Conservation (phyloP, 768 basidiomycete species). For the Tylopilus rubrobrunneus region DNA sequence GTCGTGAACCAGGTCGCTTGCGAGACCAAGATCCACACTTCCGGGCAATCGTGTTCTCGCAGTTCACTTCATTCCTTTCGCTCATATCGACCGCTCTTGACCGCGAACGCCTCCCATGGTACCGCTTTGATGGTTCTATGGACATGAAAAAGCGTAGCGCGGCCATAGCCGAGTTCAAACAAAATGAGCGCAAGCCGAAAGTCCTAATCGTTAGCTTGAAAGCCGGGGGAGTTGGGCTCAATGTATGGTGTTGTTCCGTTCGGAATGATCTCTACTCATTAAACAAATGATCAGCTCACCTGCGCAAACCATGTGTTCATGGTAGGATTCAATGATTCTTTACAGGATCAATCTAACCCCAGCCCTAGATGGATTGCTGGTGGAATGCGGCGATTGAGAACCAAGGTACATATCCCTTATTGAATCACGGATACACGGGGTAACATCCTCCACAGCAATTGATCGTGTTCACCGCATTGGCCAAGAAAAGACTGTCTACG, state of each 20-base stretch:
- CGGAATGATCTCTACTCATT: neutral
- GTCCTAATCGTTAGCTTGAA: constrained; percentile 77
- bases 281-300: constrained; percentile 48
- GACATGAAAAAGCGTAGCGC: constrained; percentile 74
- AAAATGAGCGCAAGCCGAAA: constrained; percentile 64
- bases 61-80: constrained; percentile 86
- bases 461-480: constrained; percentile 85
- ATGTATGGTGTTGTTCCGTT: constrained; percentile 43
- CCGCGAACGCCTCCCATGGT: constrained; percentile 64
- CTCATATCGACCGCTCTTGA: constrained; percentile 69
- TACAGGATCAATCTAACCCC: neutral
- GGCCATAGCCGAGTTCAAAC: constrained; percentile 76
- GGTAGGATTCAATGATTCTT: constrained; percentile 40
- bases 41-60: constrained; percentile 85
- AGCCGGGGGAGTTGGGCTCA: constrained; percentile 90
- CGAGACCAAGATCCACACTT: constrained; percentile 71
- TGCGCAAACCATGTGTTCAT: constrained; percentile 84
- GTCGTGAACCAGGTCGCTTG: constrained; percentile 45
- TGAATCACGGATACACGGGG: neutral
- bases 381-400: constrained; percentile 85
- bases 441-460: constrained; percentile 51
- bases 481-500: constrained; percentile 76
- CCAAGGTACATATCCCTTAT: constrained; percentile 49
- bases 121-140: constrained; percentile 92
- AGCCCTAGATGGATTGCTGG: constrained; percentile 82